Conservation (phyloP, 768 basidiomycete species). For the Serpula lacrymans region DNA sequence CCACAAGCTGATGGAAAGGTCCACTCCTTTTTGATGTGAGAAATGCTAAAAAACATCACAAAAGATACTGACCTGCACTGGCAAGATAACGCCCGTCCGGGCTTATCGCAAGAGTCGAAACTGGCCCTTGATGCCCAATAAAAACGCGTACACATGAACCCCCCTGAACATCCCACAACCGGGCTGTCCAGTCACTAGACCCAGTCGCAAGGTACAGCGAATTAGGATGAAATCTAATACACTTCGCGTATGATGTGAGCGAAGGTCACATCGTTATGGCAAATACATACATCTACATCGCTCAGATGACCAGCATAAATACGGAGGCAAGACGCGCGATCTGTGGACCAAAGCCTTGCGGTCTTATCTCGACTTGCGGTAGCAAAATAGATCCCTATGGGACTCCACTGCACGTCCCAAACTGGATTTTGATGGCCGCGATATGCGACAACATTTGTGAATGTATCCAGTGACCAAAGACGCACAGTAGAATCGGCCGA, state of each 20-base stretch:
- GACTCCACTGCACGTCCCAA: constrained; percentile 99
- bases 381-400: constrained; percentile 97
- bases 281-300: constrained; percentile 86
- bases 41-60: too few relatives aligned
- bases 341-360: constrained; percentile 94
- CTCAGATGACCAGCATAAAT: constrained; percentile 95
- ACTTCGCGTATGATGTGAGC: constrained; percentile 43
- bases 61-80: constrained; percentile 63
- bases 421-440: constrained; percentile 96
- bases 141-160: constrained; percentile 94
- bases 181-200: constrained; percentile 93
- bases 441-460: constrained; percentile 91
- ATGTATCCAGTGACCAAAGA: constrained; percentile 94
- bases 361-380: constrained; percentile 93
- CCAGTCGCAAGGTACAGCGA: constrained; percentile 96
- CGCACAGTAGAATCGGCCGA: constrained; percentile 91
- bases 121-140: constrained; percentile 87
- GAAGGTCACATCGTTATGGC: neutral
- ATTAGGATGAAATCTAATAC: constrained; percentile 95
- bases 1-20: constrained; percentile 94
- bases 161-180: constrained; percentile 97
- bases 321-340: constrained; percentile 78
- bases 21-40: constrained; percentile 72
- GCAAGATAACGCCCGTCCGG: constrained; percentile 95
- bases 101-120: constrained; percentile 83